Evolutionary conservation across 768 basidiomycete species (phyloP), one percentile per base, ranked within the genome.

Genomic region (Candolleomyces efflorescens): DNA sequence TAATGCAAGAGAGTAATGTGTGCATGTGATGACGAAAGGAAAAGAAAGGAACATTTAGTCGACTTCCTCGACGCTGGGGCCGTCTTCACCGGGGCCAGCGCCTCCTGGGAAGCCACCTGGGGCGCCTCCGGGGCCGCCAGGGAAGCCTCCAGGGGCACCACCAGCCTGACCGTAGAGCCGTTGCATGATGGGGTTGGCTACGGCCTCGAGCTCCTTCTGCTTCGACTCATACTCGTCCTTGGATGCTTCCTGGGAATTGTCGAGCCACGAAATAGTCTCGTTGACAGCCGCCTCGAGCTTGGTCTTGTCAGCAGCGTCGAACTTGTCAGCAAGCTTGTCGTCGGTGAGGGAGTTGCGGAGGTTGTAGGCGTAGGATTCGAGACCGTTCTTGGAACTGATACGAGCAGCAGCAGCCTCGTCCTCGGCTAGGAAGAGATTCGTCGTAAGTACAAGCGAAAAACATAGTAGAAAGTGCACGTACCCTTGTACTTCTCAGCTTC

Each of bases 351-450:
- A 89, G 79, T 95, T 92, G 64, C 93, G 90, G 56, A 98, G 86
- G 77, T 94, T 95, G 85, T 96, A 98, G 5, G 94, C 71, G 71
- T 95, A 98, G 0, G 92, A 93, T 75, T 98, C 95, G 68, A 98
- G 83, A 46, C 78, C 85, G 75, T 98, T 98, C 87, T 96, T 96
- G 65, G 94, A 66, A 39, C 80, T 67, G 71, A 94, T 93, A 57
- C 92, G 90, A 53, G 86, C 77, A 59, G 90, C 86, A 41, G 91
- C 92, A 24, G 83, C 91, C 67, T 92, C 92, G 65, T 93, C 91
- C 82, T 93, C 92, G 61, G 85, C 87, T 32, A 32, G 32, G 11
- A 87, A 59, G 22, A 60, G 58, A 52, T 45, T n/a, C 51, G 43
- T 54, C 43, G 39, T 20, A 65, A 59, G 55, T 65, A 60, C 65